A percentile compares a stretch with the other conserved stretches of the same genome.
phyloP scores from a whole-genome alignment of 2,329 filamentous ascomycete species.

The Fusarium phyllophilum region DNA sequence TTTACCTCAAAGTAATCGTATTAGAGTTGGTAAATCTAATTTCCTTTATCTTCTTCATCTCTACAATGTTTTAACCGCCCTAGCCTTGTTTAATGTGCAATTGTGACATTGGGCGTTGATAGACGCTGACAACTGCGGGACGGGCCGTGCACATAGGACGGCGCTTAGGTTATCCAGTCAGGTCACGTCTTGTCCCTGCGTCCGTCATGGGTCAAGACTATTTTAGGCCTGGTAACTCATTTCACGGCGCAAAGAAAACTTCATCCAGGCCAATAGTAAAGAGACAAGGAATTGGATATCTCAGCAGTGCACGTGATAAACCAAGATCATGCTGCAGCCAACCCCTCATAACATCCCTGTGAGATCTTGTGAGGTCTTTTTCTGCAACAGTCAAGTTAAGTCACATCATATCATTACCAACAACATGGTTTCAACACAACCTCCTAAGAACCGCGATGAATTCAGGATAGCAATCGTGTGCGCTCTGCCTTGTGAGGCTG shows the following conservation, averaged over 20 bases:
- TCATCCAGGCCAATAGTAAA: fast-evolving
- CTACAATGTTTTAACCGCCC: fast-evolving
- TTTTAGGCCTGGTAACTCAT: not conserved
- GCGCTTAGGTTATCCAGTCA: not conserved
- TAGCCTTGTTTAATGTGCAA: not conserved
- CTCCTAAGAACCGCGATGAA: fast-evolving
- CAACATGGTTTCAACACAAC: not conserved
- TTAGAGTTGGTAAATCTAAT: too few relatives aligned
- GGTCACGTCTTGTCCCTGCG: fast-evolving
- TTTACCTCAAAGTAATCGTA: too few relatives aligned
- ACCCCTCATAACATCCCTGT: not conserved
- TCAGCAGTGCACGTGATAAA: not conserved
- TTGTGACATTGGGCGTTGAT: too few relatives aligned
- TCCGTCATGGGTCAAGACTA: not conserved
- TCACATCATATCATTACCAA: not conserved
- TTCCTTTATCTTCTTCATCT: too few relatives aligned
- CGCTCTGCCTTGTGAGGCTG: not conserved
- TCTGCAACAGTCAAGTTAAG: not conserved
- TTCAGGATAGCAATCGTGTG: not conserved
- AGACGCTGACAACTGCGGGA: not conserved
- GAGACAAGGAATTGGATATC: fast-evolving
- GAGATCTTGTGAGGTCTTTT: not conserved
- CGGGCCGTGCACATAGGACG: not conserved
- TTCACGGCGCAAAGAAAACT: not conserved
- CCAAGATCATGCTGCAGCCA: not conserved